These are phyloP conservation scores for Cochlearia excelsa DNA, from an alignment of 345 rosid species.

Conservation along the genomic window DNA sequence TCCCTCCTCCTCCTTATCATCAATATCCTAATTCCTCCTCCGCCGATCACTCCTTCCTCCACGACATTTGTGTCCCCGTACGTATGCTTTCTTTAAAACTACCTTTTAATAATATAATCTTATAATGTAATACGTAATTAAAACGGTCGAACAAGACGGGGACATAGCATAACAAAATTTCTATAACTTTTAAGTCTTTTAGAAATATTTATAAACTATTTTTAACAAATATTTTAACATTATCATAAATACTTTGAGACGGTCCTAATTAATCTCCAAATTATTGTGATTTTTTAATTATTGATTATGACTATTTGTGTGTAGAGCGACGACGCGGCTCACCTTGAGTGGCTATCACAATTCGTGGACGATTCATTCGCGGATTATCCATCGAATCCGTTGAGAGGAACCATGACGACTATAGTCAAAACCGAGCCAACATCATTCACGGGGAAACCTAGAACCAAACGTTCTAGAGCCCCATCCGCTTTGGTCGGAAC, in stretches of 20 bases:
- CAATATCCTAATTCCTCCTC: slow-evolving; percentile 38
- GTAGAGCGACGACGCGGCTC: slow-evolving; percentile 80
- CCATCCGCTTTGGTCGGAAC: slow-evolving; percentile 25
- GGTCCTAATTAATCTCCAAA: too few relatives aligned
- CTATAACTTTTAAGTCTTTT: too few relatives aligned
- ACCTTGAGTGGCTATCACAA: slow-evolving; percentile 77
- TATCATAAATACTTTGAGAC: too few relatives aligned
- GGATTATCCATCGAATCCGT: slow-evolving; percentile 49
- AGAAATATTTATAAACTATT: too few relatives aligned
- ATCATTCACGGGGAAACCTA: slow-evolving; percentile 42
- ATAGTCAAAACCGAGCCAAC: slow-evolving; percentile 32
- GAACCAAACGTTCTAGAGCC: slow-evolving; percentile 56
- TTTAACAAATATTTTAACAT: too few relatives aligned
- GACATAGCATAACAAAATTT: too few relatives aligned
- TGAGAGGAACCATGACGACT: slow-evolving; percentile 37
- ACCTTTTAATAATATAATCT: neutral
- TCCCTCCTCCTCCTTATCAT: slow-evolving; percentile 41
- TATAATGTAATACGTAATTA: too few relatives aligned
- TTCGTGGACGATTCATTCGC: slow-evolving; percentile 74
- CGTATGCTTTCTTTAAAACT: neutral
- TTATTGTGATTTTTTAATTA: too few relatives aligned
- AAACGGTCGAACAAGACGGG: too few relatives aligned
- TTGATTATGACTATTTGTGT: neutral
- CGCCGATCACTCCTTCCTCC: slow-evolving; percentile 41
- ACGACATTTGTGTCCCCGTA: slow-evolving; percentile 72